Base-by-base conservation (phyloP, 2,329 filamentous ascomycete species). In the Fusarium poae region DNA sequence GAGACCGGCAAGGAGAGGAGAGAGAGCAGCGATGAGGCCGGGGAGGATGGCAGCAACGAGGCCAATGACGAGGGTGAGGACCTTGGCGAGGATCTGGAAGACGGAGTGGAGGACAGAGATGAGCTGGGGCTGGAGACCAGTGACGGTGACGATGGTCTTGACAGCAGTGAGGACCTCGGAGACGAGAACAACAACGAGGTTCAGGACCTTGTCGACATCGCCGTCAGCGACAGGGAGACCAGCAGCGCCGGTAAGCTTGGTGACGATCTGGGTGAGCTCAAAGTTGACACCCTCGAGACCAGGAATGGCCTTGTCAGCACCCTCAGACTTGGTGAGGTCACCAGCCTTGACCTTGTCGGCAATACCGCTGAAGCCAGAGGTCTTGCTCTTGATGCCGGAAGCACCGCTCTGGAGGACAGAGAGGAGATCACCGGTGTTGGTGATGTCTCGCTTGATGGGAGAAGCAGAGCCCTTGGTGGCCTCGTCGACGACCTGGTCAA, bases 1-100 rank as follows among this genome's bases (percentile, higher is more conserved):
- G 48, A 77, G 67, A 13, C 63, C 72, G 43, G 66, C 57, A 15
- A 77, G 74, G 59, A 77, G 65, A 62, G 76, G 75, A 42, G 50
- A 54, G 16, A 77, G 74, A 29, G 51, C 68, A 48, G 64, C 62
- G 32, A 75, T 27, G 23, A 77, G 63, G 11, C 67, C 72, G 43
- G 75, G 73, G n/a, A 76, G 42, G 49, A 74, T 59, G 30, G 40
- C 70, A 20, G 37, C 43, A 12, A 76, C 53, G 29, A 76, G 65
- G 30, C 65, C 72, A 21, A 64, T 66, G 65, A 77, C 61, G 4
- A 73, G 65, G 18, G 35, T 40, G 11, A 77, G 62, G 20, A 77
- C 56, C 51, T 73, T 68, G 59, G 71, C 45, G 35, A 77, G 62
- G 44, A 76, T 67, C 57, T 48, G 57, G 67, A 77, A 70, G 65